Evolutionary conservation across 345 rosid species (phyloP).

Genomic region (Anastatica hierochuntica): DNA sequence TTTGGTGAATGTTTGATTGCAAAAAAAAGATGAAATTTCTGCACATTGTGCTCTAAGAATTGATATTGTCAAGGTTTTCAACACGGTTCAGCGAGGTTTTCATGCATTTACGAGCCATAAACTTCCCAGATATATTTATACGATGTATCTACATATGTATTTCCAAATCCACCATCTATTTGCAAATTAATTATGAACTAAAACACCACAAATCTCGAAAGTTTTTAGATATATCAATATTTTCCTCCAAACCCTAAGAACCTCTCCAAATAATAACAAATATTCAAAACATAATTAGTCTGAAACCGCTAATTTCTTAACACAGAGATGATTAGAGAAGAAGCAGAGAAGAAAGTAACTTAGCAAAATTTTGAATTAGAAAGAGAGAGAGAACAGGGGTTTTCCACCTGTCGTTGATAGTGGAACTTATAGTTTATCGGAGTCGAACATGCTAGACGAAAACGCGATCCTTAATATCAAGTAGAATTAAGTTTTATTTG

Average conservation of each 20-base stretch:
- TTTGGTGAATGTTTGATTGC: too few species aligned
- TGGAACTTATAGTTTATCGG: slow-evolving; percentile 7
- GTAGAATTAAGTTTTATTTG: too few species aligned
- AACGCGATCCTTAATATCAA: too few species aligned
- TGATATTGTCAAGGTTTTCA: too few species aligned
- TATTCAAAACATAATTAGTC: neutral
- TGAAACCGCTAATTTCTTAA: neutral
- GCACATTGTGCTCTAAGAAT: too few species aligned
- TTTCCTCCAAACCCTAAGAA: neutral
- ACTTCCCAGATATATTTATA: too few species aligned
- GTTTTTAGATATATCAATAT: neutral
- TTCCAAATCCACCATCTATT: too few species aligned
- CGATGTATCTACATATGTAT: too few species aligned
- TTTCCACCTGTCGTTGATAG: slow-evolving; percentile 21
- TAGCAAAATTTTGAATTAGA: neutral
- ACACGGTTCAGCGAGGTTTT: too few species aligned
- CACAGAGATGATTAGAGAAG: neutral
- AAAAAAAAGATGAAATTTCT: too few species aligned
- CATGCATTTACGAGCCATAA: too few species aligned
- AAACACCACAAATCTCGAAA: neutral
- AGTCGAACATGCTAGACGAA: slow-evolving; percentile 17
- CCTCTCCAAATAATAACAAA: neutral
- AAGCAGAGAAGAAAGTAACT: neutral
- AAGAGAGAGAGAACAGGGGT: neutral
- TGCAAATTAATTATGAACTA: too few species aligned